Conservation (phyloP, 331 rosid genomes). For the Cydonia oblonga region DNA sequence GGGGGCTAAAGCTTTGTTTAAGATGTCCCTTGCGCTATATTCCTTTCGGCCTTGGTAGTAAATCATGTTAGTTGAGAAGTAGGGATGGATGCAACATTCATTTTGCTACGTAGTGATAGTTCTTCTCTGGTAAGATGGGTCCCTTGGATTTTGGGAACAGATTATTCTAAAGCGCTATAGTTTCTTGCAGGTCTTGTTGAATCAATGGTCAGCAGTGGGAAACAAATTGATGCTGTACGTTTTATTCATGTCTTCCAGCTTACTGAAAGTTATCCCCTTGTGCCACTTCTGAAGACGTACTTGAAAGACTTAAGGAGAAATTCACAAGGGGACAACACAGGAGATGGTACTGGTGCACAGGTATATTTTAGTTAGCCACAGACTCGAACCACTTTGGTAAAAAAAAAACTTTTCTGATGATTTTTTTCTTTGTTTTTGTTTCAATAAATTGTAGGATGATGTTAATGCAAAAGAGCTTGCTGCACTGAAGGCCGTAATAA, state of each 20-base stretch:
- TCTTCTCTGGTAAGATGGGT: constrained; percentile 4
- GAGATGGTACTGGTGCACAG: constrained; percentile 37
- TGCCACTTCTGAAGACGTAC: constrained; percentile 59
- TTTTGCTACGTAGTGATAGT: constrained; percentile 6
- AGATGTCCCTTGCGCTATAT: constrained; percentile 26
- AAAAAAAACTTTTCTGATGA: constrained; percentile 1
- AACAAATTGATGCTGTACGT: constrained; percentile 54
- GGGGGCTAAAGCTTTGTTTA: constrained; percentile 39
- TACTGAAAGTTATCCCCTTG: constrained; percentile 46
- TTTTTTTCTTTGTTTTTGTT: not conserved
- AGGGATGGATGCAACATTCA: constrained; percentile 9
- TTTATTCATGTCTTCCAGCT: constrained; percentile 59
- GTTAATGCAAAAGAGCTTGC: constrained; percentile 67
- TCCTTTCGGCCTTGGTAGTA: constrained; percentile 23
- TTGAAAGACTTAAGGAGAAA: constrained; percentile 66
- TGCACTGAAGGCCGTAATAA: constrained; percentile 53
- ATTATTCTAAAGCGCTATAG: constrained; percentile 4
- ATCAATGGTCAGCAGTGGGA: constrained; percentile 34
- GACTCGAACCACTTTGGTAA: not conserved
- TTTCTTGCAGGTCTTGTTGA: constrained; percentile 49
- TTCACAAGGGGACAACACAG: constrained; percentile 48
- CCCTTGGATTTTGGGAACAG: constrained; percentile 7
- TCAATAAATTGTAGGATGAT: constrained; percentile 34
- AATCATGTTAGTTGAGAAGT: constrained; percentile 14
- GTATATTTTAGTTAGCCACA: constrained; percentile 18